These are phyloP conservation scores for Kalmusia sp. DNA, from an alignment of 2,329 filamentous ascomycete species.

Conservation along the genomic window DNA sequence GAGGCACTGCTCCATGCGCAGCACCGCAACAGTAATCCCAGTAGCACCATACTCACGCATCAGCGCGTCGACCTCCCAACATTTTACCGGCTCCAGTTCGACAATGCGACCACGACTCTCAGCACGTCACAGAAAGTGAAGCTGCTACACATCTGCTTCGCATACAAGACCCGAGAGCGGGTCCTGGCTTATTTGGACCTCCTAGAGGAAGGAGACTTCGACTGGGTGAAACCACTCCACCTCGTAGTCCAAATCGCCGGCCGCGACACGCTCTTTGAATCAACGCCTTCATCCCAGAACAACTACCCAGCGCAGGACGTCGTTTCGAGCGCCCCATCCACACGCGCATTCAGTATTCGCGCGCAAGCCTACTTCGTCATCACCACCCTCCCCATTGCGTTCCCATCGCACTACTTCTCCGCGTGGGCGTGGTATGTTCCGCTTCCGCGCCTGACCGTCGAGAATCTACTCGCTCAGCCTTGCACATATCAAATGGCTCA, in stretches of 20 bases:
- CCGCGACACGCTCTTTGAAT: conserved; percentile 1
- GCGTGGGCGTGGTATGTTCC: conserved; percentile 6
- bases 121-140: background rate
- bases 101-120: conserved; percentile 4
- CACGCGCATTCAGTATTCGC: too few relatives aligned
- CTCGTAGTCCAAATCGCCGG: conserved; percentile 1
- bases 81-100: conserved; percentile 13
- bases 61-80: conserved; percentile 2
- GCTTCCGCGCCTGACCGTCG: background rate
- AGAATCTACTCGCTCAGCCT: conserved; percentile 4
- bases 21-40: background rate
- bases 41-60: background rate
- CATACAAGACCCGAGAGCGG: conserved; percentile 16
- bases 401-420: conserved; percentile 13
- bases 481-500: background rate
- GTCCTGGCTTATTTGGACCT: conserved; percentile 12
- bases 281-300: background rate
- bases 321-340: background rate
- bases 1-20: conserved; percentile 7
- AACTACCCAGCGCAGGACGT: background rate
- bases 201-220: background rate
- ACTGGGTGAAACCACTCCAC: conserved; percentile 6
- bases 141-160: conserved; percentile 17
- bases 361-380: conserved; percentile 20
- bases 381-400: conserved; percentile 15